phyloP scores from a whole-genome alignment of 257 asterid species.

The Capsicum chinense region DNA sequence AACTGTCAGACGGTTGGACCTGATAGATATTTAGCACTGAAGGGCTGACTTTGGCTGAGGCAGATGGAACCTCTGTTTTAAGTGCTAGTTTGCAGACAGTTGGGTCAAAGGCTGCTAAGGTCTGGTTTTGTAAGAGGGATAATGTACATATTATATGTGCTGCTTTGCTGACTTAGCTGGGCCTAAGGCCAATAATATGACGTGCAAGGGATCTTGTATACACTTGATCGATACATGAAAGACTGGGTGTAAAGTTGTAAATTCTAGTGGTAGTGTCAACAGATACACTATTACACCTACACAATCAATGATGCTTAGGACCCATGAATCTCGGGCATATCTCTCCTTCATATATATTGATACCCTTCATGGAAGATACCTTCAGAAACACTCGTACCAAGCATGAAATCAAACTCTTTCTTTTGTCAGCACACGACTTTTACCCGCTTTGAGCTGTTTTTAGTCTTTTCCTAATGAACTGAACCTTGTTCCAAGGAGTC shows the following conservation, averaged over 20 bases:
- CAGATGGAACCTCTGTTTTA: background rate
- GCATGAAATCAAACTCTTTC: conserved; percentile 3
- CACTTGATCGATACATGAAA: background rate
- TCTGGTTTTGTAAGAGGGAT: background rate
- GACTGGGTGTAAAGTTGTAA: background rate
- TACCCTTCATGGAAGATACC: conserved; percentile 6
- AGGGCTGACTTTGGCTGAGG: background rate
- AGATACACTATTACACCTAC: background rate
- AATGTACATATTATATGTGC: background rate
- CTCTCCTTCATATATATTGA: background rate
- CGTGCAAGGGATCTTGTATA: background rate
- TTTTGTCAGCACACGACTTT: background rate
- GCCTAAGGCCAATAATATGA: background rate
- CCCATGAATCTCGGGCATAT: background rate
- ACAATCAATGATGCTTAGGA: background rate
- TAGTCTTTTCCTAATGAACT: background rate
- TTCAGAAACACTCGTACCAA: background rate
- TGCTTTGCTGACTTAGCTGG: background rate
- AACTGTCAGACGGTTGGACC: background rate
- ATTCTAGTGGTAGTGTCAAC: background rate
- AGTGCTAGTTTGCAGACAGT: conserved; percentile 6
- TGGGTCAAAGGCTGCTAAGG: background rate
- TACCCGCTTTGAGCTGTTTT: background rate
- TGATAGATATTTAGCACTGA: background rate
- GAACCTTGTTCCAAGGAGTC: background rate